phyloP scores from a whole-genome alignment of 306 rosid species.

The Trichosanthes truncata region DNA sequence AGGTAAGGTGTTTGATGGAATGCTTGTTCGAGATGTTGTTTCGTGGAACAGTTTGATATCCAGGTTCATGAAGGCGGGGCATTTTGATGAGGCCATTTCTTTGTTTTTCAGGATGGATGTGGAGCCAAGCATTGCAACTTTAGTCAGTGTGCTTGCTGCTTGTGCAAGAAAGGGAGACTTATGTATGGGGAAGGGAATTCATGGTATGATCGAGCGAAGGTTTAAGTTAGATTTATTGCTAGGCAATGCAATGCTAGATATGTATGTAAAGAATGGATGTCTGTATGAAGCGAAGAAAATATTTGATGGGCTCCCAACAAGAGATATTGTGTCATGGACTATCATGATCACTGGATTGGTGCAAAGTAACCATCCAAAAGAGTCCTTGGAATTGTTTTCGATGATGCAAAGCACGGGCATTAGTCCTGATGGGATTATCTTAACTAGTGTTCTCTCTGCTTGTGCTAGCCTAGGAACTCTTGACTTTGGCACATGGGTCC shows the following conservation, averaged over 20 bases:
- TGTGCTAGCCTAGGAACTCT: constrained; percentile 72
- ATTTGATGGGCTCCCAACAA: constrained; percentile 47
- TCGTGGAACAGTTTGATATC: constrained; percentile 76
- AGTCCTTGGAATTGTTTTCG: constrained; percentile 48
- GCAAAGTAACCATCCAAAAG: constrained; percentile 46
- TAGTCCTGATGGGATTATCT: constrained; percentile 46
- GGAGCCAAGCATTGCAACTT: constrained; percentile 52
- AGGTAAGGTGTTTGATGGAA: constrained; percentile 50
- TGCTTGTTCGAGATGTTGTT: constrained; percentile 71
- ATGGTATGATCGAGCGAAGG: constrained; percentile 42
- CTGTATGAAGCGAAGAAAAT: constrained; percentile 41
- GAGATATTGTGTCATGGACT: constrained; percentile 67
- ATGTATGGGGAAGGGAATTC: constrained; percentile 56
- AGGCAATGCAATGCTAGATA: constrained; percentile 62
- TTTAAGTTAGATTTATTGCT: constrained; percentile 31
- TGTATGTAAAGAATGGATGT: constrained; percentile 57
- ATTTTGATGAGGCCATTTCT: constrained; percentile 34
- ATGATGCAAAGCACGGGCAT: constrained; percentile 40
- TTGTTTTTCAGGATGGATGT: constrained; percentile 40
- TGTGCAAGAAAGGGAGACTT: constrained; percentile 43
- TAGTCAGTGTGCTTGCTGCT: constrained; percentile 53
- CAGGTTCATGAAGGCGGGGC: constrained; percentile 46
- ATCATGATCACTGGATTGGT: constrained; percentile 59
- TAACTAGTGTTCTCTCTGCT: constrained; percentile 64
- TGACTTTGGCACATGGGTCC: constrained; percentile 66